A percentile compares a stretch with the other conserved stretches of the same genome.
Conservation (phyloP, 2,329 filamentous ascomycete genomes). For the Davidsoniella eucalypti region DNA sequence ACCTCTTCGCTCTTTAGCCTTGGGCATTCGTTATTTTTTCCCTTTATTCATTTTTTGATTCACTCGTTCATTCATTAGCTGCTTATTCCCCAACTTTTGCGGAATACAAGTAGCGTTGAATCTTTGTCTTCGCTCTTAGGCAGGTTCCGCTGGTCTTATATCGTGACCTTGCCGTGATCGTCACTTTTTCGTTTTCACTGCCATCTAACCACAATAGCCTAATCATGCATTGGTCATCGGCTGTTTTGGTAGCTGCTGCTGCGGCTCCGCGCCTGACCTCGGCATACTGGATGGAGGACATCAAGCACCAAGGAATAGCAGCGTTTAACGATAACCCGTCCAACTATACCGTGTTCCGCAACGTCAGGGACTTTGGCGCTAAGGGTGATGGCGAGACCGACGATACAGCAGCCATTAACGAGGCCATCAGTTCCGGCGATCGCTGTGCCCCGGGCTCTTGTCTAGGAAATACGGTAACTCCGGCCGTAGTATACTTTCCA, state of each 20-base stretch:
- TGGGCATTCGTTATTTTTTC: too few species aligned
- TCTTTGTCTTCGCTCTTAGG: too few species aligned
- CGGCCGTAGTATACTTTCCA: conserved; percentile 24
- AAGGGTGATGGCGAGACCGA: conserved; percentile 23
- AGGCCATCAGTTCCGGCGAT: conserved; percentile 23
- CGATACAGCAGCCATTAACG: conserved; percentile 22
- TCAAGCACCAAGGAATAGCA: conserved; percentile 30
- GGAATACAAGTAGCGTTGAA: too few species aligned
- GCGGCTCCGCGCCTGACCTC: conserved; percentile 4
- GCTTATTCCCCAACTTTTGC: too few species aligned
- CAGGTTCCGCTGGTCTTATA: too few species aligned
- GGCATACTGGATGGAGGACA: conserved; percentile 27
- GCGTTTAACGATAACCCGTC: conserved; percentile 26
- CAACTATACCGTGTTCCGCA: conserved; percentile 29
- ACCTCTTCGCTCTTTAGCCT: too few species aligned
- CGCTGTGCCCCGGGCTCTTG: conserved; percentile 24
- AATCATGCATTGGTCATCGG: conserved; percentile 2
- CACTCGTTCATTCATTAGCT: too few species aligned
- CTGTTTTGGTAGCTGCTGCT: neutral
- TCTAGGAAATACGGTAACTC: conserved; percentile 19
- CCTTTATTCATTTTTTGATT: too few species aligned
- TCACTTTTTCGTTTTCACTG: neutral
- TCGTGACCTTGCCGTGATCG: neutral
- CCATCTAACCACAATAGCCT: neutral
- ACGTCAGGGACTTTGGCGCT: conserved; percentile 30